These are phyloP conservation scores for Solanum pinnatisectum DNA, from an alignment of 257 asterid species.

Conservation along the genomic window DNA sequence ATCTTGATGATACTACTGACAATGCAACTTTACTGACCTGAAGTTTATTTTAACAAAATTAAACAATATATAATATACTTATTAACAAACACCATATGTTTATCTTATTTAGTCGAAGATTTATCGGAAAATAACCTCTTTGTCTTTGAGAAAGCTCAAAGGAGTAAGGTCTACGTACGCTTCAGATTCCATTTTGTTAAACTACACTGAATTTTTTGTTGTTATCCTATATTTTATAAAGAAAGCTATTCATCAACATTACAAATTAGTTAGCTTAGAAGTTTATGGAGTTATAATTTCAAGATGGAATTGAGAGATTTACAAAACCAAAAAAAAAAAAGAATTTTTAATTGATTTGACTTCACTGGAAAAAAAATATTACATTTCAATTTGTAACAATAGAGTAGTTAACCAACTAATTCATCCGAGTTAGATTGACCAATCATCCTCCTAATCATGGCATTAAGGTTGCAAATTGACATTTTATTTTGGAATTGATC, in stretches of 20 bases:
- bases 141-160: rapidly evolving
- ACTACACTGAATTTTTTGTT: not conserved
- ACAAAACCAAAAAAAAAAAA: not conserved
- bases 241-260: not conserved
- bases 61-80: not conserved
- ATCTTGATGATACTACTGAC: not conserved
- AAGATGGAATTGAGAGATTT: not conserved
- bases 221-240: not conserved
- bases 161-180: rapidly evolving
- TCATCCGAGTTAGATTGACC: not conserved
- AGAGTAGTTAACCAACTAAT: not conserved
- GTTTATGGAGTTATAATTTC: not conserved
- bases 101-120: too few relatives aligned
- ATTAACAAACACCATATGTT: not conserved
- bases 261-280: not conserved
- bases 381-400: not conserved
- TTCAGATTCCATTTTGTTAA: rapidly evolving
- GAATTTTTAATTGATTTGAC: not conserved
- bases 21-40: not conserved
- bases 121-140: rapidly evolving
- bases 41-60: not conserved
- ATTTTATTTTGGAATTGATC: not conserved
- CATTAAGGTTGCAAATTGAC: not conserved
- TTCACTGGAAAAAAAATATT: not conserved
- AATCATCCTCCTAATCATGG: not conserved